phyloP scores from a whole-genome alignment of 345 rosid genomes.

The Camelina hispida region DNA sequence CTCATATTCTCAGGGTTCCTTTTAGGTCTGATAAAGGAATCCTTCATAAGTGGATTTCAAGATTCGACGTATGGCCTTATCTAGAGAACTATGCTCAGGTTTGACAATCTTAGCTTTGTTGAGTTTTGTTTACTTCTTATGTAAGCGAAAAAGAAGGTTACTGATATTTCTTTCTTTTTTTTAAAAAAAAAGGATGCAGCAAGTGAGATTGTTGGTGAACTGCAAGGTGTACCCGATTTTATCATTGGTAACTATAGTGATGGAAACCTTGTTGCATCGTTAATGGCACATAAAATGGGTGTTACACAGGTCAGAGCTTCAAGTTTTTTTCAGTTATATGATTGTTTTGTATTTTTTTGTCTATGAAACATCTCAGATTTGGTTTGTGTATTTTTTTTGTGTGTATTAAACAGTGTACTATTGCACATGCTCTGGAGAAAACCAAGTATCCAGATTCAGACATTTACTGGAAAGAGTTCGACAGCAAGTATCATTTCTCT shows the following conservation, averaged over 20 bases:
- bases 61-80: constrained; percentile 99
- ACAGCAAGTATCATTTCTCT: constrained; percentile 93
- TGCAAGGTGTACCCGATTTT: constrained; percentile 90
- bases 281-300: constrained; percentile 92
- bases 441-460: constrained; percentile 99
- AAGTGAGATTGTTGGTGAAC: constrained; percentile 82
- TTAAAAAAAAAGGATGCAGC: constrained; percentile 74
- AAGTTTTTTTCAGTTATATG: not conserved
- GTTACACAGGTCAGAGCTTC: constrained; percentile 71
- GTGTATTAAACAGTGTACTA: constrained; percentile 75
- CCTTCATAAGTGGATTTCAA: constrained; percentile 94
- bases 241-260: constrained; percentile 98
- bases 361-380: constrained; percentile 18
- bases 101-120: constrained; percentile 9
- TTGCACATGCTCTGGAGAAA: constrained; percentile 99
- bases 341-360: not conserved
- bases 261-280: constrained; percentile 96
- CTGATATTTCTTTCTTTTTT: not conserved
- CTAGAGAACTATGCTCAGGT: constrained; percentile 92
- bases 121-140: not conserved
- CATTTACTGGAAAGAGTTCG: constrained; percentile 95
- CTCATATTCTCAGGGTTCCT: constrained; percentile 86
- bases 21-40: constrained; percentile 90
- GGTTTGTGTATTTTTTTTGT: not conserved
- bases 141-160: not conserved